Base-by-base conservation (phyloP, 768 basidiomycete genomes). In the Lactifluus echinatus region DNA sequence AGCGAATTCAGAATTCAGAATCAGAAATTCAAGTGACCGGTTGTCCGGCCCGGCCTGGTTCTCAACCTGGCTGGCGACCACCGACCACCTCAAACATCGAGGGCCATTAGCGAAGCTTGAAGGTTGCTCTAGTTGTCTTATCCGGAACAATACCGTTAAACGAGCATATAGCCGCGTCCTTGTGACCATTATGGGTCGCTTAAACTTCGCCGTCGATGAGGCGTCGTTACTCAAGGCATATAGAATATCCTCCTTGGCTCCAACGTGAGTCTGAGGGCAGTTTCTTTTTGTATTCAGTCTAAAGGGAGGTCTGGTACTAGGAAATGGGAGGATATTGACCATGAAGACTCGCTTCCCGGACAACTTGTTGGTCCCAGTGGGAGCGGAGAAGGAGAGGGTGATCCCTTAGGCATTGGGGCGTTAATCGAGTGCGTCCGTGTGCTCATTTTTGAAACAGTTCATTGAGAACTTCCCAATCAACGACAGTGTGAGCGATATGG, bases 321-420 rank as follows among this genome's bases (percentile, higher is more conserved):
- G 63, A 77, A 83, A 72, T 96, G 93, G 93, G 91, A 95, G 69
- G 87, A 91, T 50, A 77, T 92, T 2, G 87, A 93, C 66, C 83
- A 93, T 72, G 91, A 94, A 57, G 85, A 89, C 61, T 81, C 87
- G 0, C 71, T 89, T 15, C 85, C 87, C 10, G 85, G 83, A 8
- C 77, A 82, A 14, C 72, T 91, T 55, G 76, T 81, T 28, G 85
- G 81, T 17, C 70, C 72, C 4, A 68, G 74, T 26, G 75, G 72
- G n/a, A 50, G 71, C 19, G 28, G 26, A 2, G 86, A 87, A 61
- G 74, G 72, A 29, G 87, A 87, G 42, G 80, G 78, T 0, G 90
- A 91, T 67, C 87, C 87, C 4, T 66, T 99, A 57, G 93, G 93
- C 4, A 71, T 98, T 29, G 89, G 91, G 8, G 71, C 69, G 39